These are phyloP conservation scores for Trypanosoma cruzi DNA, from an alignment of 208 protist genomes.

Conservation along the genomic window DNA sequence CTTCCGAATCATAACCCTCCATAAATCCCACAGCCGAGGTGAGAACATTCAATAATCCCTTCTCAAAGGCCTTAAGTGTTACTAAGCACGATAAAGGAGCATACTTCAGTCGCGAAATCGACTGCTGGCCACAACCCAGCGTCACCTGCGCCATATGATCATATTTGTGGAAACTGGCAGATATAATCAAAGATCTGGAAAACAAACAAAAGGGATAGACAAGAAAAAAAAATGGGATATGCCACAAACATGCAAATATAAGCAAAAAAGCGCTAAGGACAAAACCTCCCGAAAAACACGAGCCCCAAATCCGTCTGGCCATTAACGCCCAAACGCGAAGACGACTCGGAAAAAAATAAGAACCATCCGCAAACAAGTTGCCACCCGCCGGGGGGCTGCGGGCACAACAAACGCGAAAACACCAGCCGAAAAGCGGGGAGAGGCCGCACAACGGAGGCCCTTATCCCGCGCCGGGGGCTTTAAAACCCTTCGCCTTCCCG, in stretches of 20 bases:
- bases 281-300: background rate
- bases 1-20: constrained; percentile 25
- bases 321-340: no score
- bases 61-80: constrained; percentile 1
- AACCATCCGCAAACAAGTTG: no score
- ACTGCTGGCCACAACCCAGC: constrained; percentile 19
- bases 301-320: no score
- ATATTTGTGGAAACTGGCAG: background rate
- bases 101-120: constrained; percentile 26
- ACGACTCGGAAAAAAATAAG: background rate
- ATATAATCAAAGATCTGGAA: background rate
- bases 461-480: no score
- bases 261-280: background rate
- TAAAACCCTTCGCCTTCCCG: no score
- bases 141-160: background rate
- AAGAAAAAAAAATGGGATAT: background rate
- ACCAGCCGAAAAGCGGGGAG: no score
- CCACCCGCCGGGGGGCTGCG: no score
- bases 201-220: background rate
- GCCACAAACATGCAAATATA: background rate
- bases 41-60: constrained; percentile 15
- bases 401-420: no score
- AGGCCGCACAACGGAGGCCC: no score
- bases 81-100: constrained; percentile 16
- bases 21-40: constrained; percentile 29